Evolutionary conservation across 495 filamentous ascomycete genomes (phyloP), one percentile per base, ranked within the genome.

Genomic region (Aspergillus egyptiacus): DNA sequence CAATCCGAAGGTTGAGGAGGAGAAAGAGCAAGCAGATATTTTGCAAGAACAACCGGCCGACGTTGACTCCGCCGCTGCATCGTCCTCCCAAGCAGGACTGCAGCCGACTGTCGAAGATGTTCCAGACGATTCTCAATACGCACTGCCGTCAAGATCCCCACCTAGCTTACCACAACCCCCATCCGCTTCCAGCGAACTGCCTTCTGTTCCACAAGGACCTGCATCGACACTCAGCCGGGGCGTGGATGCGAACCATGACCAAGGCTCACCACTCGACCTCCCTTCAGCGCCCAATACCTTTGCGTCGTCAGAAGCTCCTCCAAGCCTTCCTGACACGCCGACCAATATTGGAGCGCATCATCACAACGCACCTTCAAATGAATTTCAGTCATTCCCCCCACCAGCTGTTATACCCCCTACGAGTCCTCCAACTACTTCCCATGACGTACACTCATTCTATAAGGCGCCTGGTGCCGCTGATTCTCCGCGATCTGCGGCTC

Each of bases 1-100:
- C 11, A 96, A 95, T 56, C 91, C 91, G 0, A 80, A 76, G 44
- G 74, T 72, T 23, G 70, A 80, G 40, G 61, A 71, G 20, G 56
- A 62, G 15, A 54, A 58, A 39, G 53, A 57, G 1, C 58, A 43
- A 39, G 56, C 33, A 24, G 58, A 45, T 3, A 39, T 43, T 5
- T 23, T 56, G 22, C 15, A 33, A 13, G 34, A 18, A 37, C 17
- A 44, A 8, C 18, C 28, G 15, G 15, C 11, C 19, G 41, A 44
- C 3, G 13, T 33, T 14, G 41, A 33, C 2, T 13, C 41, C 17
- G 8, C 41, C 18, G 28, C 22, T 31, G 41, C 18, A 30, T 8
- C 28, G 13, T 23, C 27, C 1, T 22, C 41, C 1, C 40, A 43
- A 43, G 40, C 25, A 48, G 68, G 77, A 34, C 59, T 63, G 45